Base-by-base conservation (phyloP, 208 protist genomes). In the Acanthamoeba rhysodes region DNA sequence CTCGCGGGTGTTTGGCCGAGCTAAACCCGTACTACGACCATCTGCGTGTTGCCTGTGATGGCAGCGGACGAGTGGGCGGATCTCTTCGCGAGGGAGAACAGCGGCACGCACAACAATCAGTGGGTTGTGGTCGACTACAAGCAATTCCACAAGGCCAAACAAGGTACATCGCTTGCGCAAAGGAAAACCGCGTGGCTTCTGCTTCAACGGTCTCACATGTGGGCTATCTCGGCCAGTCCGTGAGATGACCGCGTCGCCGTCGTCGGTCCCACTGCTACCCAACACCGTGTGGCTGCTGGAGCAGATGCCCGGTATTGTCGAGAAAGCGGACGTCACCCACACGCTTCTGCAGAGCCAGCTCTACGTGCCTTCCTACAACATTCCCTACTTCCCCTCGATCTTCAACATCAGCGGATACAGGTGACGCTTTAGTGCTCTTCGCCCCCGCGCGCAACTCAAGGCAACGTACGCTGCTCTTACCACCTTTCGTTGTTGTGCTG, bases 121-220 rank as follows among this genome's bases (percentile, higher is more conserved):
- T 97, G 94, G 92, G 97, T 97, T 41, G 87, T 93, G 27, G 16
- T 97, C 5, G 96, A 97, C 92, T 95, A 95, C 45, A 97, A 97
- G 0, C 66, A 85, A 18, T 97, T 97, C 62, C 48, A 74, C 8
- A 74, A 62, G 48, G 90, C 68, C 10, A 64, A 91, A 10, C 78
- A 87, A 34, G 48, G 53, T 64, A 20, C 10, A 24, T 76, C 68
- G 32, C 32, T 29, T 76, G 37, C 37, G 37, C 37, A 41, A 4
- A 41, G 37, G 37, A 41, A 41, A 41, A 41, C 37, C 53, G 16
- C 53, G 53, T 57, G 0, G 53, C 10, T 57, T 18, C 14, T 57
- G 53, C 53, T 10, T 20, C 53, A 10, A 57, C 16, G 53, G 10
- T 57, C 53, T 41, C 37, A 41, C 37, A 41, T 41, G 37, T 41